phyloP scores from a whole-genome alignment of 768 basidiomycete species.

The Auricularia auricula-judae region DNA sequence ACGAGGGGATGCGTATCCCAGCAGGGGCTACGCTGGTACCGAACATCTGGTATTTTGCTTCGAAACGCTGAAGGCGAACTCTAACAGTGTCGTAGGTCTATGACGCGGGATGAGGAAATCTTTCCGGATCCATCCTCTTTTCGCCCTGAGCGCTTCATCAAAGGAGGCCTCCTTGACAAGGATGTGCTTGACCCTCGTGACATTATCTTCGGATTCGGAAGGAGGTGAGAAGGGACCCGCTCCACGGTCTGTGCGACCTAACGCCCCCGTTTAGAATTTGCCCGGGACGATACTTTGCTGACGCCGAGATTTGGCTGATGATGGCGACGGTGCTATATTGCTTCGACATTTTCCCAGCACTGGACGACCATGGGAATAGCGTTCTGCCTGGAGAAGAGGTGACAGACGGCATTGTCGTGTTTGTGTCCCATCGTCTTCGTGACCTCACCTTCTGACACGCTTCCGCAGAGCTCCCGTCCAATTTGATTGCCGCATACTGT shows the following conservation, averaged over 20 bases:
- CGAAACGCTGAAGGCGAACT: neutral
- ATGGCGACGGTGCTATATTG: conserved; percentile 9
- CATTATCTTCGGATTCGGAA: conserved; percentile 28
- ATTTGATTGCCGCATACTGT: too few relatives aligned
- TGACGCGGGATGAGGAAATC: conserved; percentile 25
- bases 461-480: too few relatives aligned
- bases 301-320: conserved; percentile 7
- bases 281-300: conserved; percentile 10
- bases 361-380: neutral
- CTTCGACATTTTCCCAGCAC: conserved; percentile 9
- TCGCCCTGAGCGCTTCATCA: conserved; percentile 30
- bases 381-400: too few relatives aligned
- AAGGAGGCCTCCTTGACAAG: conserved; percentile 15
- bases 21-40: neutral
- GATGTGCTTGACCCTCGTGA: conserved; percentile 21
- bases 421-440: too few relatives aligned
- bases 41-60: neutral
- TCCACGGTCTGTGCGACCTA: neutral
- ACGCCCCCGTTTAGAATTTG: conserved; percentile 7
- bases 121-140: conserved; percentile 32
- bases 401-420: too few relatives aligned
- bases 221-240: conserved; percentile 12
- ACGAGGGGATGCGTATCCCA: neutral
- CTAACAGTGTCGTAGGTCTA: conserved; percentile 18
- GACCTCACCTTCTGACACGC: too few relatives aligned